Evolutionary conservation across 805 yeast genomes (phyloP).

Genomic region (Metschnikowia gelsemii): DNA sequence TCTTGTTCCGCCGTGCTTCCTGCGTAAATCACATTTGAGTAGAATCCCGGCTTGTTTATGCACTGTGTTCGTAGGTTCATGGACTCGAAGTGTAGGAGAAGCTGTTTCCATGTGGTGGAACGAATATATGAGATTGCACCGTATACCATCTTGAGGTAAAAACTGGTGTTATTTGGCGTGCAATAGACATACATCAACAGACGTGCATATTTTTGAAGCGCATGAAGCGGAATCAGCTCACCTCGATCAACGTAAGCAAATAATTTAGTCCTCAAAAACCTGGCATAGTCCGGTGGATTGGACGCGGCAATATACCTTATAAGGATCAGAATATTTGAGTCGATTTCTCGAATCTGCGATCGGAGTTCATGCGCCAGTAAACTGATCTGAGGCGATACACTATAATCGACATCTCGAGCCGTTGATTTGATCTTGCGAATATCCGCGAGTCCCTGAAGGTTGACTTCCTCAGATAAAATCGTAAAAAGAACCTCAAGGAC

Average conservation of each 20-base stretch:
- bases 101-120: constrained; percentile 38
- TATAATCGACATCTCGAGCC: constrained; percentile 7
- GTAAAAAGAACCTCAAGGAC: constrained; percentile 31
- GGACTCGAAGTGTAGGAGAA: constrained; percentile 32
- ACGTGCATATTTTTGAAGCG: constrained; percentile 34
- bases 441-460: constrained; percentile 28
- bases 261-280: constrained; percentile 26
- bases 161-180: constrained; percentile 25
- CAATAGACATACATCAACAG: constrained; percentile 35
- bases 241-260: constrained; percentile 26
- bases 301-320: constrained; percentile 38
- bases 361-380: constrained; percentile 11
- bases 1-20: constrained; percentile 24
- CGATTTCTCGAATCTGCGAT: constrained; percentile 30
- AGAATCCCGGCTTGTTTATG: constrained; percentile 38
- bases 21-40: constrained; percentile 24
- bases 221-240: constrained; percentile 28
- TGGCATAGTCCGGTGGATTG: constrained; percentile 33
- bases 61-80: constrained; percentile 36
- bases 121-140: constrained; percentile 29
- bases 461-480: constrained; percentile 32
- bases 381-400: constrained; percentile 2
- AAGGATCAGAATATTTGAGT: constrained; percentile 30
- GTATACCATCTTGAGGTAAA: constrained; percentile 24
- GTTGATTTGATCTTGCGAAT: constrained; percentile 20